Conservation (phyloP, 768 basidiomycete species). For the Hygrocybe coccinea region DNA sequence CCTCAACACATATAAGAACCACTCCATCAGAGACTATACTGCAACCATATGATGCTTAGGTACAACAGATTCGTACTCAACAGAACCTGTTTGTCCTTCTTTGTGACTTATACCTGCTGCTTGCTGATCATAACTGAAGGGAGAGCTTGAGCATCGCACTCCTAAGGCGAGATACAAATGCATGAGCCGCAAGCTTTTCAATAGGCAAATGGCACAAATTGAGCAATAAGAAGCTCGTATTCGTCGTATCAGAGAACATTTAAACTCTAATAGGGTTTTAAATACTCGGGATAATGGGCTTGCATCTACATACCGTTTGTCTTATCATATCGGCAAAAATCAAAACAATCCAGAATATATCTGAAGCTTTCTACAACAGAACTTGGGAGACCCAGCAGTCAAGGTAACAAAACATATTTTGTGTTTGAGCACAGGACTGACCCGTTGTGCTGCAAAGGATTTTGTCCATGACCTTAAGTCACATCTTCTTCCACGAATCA, state of each 20-base stretch:
- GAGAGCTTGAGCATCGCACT: slow-evolving; percentile 14
- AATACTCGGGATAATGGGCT: not conserved
- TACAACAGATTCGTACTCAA: not conserved
- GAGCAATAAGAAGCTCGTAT: slow-evolving; percentile 8
- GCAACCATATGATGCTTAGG: not conserved
- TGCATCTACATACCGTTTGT: not conserved
- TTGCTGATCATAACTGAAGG: slow-evolving; percentile 2
- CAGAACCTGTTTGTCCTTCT: not conserved
- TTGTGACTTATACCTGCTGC: not conserved
- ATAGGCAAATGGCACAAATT: slow-evolving; percentile 10
- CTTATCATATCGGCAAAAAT: not conserved
- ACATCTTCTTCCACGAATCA: slow-evolving; percentile 18
- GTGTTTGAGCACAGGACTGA: not conserved
- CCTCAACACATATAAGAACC: slow-evolving; percentile 6
- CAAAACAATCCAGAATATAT: slow-evolving; percentile 1
- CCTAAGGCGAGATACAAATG: slow-evolving; percentile 7
- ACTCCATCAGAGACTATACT: slow-evolving; percentile 4
- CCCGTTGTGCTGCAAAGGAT: slow-evolving; percentile 12
- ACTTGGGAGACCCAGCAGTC: slow-evolving; percentile 2
- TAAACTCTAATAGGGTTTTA: not conserved
- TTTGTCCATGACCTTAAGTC: slow-evolving; percentile 25
- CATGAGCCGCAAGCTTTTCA: slow-evolving; percentile 8
- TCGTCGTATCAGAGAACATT: not conserved
- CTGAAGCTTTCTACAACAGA: not conserved
- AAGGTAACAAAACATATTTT: slow-evolving; percentile 1